These are phyloP conservation scores for Xylaria telfairii DNA, from an alignment of 495 filamentous ascomycete genomes.

Conservation along the genomic window DNA sequence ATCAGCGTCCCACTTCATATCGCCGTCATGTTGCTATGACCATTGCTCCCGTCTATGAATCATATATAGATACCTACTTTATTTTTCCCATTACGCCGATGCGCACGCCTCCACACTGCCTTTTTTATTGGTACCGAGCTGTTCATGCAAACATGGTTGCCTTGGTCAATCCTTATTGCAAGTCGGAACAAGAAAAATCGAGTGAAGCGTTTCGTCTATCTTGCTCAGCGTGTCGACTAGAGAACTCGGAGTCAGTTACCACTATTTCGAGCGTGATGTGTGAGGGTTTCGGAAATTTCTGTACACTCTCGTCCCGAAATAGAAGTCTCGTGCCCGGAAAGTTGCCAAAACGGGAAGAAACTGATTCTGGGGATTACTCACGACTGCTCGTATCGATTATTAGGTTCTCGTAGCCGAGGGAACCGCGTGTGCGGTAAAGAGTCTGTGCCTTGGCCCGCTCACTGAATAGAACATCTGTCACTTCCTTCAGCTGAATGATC, in stretches of 20 bases:
- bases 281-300: too few species aligned
- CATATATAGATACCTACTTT: neutral
- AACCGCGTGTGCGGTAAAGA: neutral
- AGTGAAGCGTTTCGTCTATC: slow-evolving; percentile 2
- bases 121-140: neutral
- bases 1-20: neutral
- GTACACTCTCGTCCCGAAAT: too few species aligned
- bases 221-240: slow-evolving; percentile 3
- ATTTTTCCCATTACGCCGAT: neutral
- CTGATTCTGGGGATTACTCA: too few species aligned
- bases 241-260: too few species aligned
- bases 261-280: too few species aligned
- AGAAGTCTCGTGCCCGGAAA: too few species aligned
- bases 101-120: neutral
- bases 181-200: neutral
- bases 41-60: neutral
- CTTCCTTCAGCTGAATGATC: slow-evolving; percentile 24
- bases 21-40: neutral
- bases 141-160: neutral
- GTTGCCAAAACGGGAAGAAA: too few species aligned
- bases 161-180: neutral
- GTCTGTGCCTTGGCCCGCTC: neutral
- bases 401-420: neutral
- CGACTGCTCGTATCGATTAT: neutral
- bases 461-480: slow-evolving; percentile 1